Conservation (phyloP, 345 rosid genomes). For the Cardamine occulta region DNA sequence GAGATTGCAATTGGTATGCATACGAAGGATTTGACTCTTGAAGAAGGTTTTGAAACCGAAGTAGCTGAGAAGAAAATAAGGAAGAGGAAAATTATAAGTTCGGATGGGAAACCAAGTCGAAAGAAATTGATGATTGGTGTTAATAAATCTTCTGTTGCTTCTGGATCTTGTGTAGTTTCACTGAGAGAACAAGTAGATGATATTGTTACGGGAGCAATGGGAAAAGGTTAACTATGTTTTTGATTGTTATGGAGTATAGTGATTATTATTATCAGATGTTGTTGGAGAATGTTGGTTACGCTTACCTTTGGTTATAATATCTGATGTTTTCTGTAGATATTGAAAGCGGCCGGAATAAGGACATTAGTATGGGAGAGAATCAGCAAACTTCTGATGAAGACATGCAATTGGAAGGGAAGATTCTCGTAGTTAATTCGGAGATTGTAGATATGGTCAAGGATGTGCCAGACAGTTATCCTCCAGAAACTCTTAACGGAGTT, state of each 20-base stretch:
- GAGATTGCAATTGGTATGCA: slow-evolving; percentile 11
- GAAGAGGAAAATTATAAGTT: slow-evolving; percentile 35
- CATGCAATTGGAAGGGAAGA: background rate
- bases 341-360: slow-evolving; percentile 13
- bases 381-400: background rate
- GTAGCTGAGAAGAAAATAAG: slow-evolving; percentile 30
- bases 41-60: slow-evolving; percentile 23
- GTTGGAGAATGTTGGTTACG: slow-evolving; percentile 1
- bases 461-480: background rate
- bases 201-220: slow-evolving; percentile 33
- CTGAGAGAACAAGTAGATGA: slow-evolving; percentile 38
- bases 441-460: slow-evolving; percentile 10
- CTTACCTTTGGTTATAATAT: slow-evolving; percentile 26
- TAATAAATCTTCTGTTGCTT: slow-evolving; percentile 34
- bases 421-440: background rate
- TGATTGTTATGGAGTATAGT: background rate
- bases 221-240: slow-evolving; percentile 27
- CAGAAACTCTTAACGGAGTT: background rate
- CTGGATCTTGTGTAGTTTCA: slow-evolving; percentile 41
- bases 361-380: slow-evolving; percentile 23
- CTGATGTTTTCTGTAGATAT: slow-evolving; percentile 34
- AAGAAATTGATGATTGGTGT: slow-evolving; percentile 38
- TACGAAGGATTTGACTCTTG: slow-evolving; percentile 10
- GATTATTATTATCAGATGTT: background rate
- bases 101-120: slow-evolving; percentile 41